Evolutionary conservation across 345 rosid species (phyloP).

Genomic region (Ricinus communis): DNA sequence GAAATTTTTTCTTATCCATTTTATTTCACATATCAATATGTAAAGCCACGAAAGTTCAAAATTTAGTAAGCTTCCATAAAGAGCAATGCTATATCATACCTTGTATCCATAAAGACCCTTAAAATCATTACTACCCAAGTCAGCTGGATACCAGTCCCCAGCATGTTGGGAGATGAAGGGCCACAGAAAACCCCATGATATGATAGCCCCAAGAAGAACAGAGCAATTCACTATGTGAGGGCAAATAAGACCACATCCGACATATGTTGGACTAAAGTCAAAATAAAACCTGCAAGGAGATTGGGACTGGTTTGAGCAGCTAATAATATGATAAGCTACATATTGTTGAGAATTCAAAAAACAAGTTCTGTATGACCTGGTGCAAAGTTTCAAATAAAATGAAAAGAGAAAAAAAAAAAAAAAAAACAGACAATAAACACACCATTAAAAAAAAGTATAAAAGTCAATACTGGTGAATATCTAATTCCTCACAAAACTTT

Average conservation of each 20-base stretch:
- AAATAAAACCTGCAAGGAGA: conserved; percentile 69
- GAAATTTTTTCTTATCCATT: neutral
- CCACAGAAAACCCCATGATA: conserved; percentile 94
- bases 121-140: conserved; percentile 71
- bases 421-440: neutral
- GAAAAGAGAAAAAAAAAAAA: neutral
- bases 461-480: too few species aligned
- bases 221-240: conserved; percentile 93
- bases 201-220: conserved; percentile 81
- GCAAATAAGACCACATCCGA: conserved; percentile 97
- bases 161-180: conserved; percentile 71
- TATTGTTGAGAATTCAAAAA: neutral
- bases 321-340: neutral
- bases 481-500: too few species aligned
- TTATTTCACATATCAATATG: neutral
- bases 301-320: conserved; percentile 8
- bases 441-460: neutral
- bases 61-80: too few species aligned
- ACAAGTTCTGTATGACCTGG: neutral
- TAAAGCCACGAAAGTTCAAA: neutral
- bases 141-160: conserved; percentile 89
- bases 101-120: conserved; percentile 94
- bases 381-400: neutral
- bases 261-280: conserved; percentile 90
- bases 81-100: conserved; percentile 37